Base-by-base conservation (phyloP, 2,329 filamentous ascomycete genomes). In the Anisogramma anomala region DNA sequence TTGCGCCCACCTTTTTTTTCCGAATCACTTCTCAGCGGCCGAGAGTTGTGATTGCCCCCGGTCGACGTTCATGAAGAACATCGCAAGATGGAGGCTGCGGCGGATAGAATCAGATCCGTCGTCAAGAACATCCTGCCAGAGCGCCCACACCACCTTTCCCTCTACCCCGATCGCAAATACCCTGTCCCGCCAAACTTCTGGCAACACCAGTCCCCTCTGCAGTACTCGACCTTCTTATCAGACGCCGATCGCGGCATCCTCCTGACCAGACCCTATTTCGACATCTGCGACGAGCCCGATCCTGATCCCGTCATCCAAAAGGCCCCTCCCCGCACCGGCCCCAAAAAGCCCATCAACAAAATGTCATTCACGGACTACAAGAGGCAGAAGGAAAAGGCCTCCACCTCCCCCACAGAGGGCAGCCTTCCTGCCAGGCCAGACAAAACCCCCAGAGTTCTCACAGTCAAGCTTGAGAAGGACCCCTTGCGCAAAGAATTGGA, bases 301-400 rank as follows among this genome's bases (percentile, higher is more conserved):
- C 36, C 39, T n/a, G 31, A 43, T 15, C 10, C 41, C n/a, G n/a
- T 23, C 47, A 45, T 46, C 52, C 22, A 23, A 23, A 9, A 23
- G 52, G 43, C 50, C 55, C 7, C 38, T 10, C 7, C 15, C n/a
- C 28, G 28, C 15, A 11, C 30, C 22, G 49, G 53, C 33, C 42
- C 49, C 19, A 50, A 54, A 46, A 63, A 69, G 45, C 50, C 63
- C 39, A 58, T 63, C 49, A 57, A 57, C 37, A 62, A 75, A 55
- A 54, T 77, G 48, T 74, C 72, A 11, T 57, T 77, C 46, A 72
- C 69, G 56, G 73, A 77, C 54, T 77, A 76, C 50, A 72, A 71
- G 57, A 76, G 71, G 47, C 70, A 69, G 54, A 60, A 58, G 50
- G 28, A 31, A 17, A 60, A 60, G 41, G 57, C 57, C 38, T 60